Conservation (phyloP, 2,329 filamentous ascomycete species). For the Fusarium lateritium region DNA sequence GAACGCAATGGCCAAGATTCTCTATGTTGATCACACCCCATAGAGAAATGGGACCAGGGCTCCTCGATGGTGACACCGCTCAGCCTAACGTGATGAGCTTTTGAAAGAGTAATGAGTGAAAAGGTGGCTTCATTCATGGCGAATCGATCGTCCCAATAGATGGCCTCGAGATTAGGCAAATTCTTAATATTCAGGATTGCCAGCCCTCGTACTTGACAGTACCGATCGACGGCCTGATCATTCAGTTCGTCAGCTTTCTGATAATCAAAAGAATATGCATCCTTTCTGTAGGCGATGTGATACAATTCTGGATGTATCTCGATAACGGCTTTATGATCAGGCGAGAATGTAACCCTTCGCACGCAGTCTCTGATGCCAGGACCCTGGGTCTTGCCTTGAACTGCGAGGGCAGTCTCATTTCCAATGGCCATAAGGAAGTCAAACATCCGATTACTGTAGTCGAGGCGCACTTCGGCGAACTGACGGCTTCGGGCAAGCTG, state of each 20-base stretch:
- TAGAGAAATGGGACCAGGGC: background rate
- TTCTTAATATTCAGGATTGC: background rate
- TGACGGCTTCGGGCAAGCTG: conserved; percentile 30
- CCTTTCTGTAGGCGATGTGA: too few species aligned
- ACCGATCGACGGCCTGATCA: background rate
- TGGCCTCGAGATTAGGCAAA: conserved; percentile 25
- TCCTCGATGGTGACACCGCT: background rate
- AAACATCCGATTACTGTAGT: conserved; percentile 9
- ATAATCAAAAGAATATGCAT: too few species aligned
- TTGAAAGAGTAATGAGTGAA: too few species aligned
- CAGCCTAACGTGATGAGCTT: background rate
- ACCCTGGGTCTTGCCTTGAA: too few species aligned
- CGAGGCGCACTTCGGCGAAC: conserved; percentile 28
- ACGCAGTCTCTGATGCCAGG: background rate
- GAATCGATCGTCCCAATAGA: conserved; percentile 18
- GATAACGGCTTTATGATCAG: too few species aligned
- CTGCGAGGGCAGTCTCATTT: background rate
- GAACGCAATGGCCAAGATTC: background rate
- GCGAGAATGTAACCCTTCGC: too few species aligned
- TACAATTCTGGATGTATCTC: too few species aligned
- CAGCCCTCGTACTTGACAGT: too few species aligned
- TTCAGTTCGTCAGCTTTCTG: background rate
- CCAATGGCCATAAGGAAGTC: background rate
- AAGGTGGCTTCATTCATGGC: background rate
- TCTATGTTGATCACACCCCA: background rate